Conservation (phyloP, 768 basidiomycete genomes). For the Hydnomerulius pinastri region DNA sequence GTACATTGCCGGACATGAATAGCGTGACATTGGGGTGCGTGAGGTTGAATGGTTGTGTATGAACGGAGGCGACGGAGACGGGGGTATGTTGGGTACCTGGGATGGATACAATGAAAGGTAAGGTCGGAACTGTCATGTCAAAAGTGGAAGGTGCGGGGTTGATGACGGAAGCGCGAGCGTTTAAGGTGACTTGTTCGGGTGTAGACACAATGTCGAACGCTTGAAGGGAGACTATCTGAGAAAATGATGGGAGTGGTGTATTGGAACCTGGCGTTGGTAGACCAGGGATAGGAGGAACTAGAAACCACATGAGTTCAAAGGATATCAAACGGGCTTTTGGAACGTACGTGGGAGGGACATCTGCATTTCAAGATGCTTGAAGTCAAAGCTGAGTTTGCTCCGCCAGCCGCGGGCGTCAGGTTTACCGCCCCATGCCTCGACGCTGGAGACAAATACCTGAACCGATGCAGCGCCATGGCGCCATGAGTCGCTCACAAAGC, state of each 20-base stretch:
- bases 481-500: constrained; percentile 65
- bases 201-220: constrained; percentile 51
- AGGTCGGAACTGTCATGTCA: constrained; percentile 49
- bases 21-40: constrained; percentile 72
- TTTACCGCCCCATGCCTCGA: constrained; percentile 53
- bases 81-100: constrained; percentile 29
- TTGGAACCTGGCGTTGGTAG: constrained; percentile 59
- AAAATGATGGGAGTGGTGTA: constrained; percentile 53
- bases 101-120: constrained; percentile 66
- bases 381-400: constrained; percentile 35
- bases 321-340: not conserved
- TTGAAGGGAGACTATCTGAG: constrained; percentile 60
- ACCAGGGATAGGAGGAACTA: constrained; percentile 68
- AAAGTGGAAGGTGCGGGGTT: constrained; percentile 57
- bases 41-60: constrained; percentile 56
- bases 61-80: constrained; percentile 55
- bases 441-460: constrained; percentile 42
- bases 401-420: constrained; percentile 49
- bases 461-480: constrained; percentile 48
- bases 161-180: constrained; percentile 57
- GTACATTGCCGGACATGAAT: constrained; percentile 53
- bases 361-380: constrained; percentile 46
- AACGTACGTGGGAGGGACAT: constrained; percentile 58
- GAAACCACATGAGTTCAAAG: constrained; percentile 5
- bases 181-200: constrained; percentile 39